Conservation (phyloP, 495 filamentous ascomycete genomes). For the Neurospora sublineolata region DNA sequence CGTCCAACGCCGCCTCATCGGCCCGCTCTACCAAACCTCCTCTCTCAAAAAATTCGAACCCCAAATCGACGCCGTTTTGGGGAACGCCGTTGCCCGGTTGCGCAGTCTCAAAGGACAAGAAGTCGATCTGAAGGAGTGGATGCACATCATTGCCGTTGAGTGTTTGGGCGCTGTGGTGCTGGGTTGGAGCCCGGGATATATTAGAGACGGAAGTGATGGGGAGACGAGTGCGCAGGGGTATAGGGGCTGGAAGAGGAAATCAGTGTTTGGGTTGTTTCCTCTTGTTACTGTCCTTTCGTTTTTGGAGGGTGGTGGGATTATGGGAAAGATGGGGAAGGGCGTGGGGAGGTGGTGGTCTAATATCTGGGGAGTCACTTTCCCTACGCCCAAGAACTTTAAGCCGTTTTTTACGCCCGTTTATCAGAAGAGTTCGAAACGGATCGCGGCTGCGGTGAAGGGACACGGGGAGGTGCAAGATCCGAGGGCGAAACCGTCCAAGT, state of each 20-base stretch:
- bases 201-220: conserved; percentile 20
- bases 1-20: conserved; percentile 29
- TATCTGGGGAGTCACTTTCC: conserved; percentile 20
- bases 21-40: conserved; percentile 21
- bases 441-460: conserved; percentile 10
- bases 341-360: conserved; percentile 9
- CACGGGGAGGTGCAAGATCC: background rate
- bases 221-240: conserved; percentile 26
- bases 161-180: conserved; percentile 29
- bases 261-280: conserved; percentile 27
- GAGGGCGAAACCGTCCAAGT: background rate
- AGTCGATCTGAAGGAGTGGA: conserved; percentile 29
- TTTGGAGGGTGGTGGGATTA: background rate
- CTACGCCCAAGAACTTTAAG: conserved; percentile 19
- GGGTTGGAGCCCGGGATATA: conserved; percentile 29
- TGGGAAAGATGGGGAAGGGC: background rate
- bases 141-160: conserved; percentile 33
- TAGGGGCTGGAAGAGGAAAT: conserved; percentile 24
- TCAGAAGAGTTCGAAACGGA: conserved; percentile 16
- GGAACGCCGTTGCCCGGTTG: conserved; percentile 13
- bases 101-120: conserved; percentile 16
- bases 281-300: conserved; percentile 6
- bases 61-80: conserved; percentile 23
- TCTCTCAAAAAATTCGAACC: conserved; percentile 27
- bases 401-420: conserved; percentile 28